A percentile compares a stretch with the other conserved stretches of the same genome.
These are phyloP conservation scores for Colletotrichum liaoningense DNA, from an alignment of 2,329 filamentous ascomycete genomes.

Conservation along the genomic window DNA sequence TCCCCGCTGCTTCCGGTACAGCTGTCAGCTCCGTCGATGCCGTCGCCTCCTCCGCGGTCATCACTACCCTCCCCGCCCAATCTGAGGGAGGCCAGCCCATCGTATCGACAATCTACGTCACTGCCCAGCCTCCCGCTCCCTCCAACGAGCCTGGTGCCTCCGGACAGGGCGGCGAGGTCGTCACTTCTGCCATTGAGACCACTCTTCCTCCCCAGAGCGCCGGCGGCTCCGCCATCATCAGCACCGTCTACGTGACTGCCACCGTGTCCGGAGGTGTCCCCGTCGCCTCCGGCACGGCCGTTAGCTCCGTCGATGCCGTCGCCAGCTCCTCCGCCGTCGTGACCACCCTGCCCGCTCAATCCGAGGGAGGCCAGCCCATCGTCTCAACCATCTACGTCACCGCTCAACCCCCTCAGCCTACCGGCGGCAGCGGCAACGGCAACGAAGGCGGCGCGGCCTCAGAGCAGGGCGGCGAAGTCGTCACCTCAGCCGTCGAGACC, in stretches of 20 bases:
- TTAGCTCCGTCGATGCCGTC: constrained; percentile 22
- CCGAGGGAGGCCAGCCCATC: not conserved
- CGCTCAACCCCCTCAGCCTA: not conserved
- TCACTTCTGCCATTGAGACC: constrained; percentile 18
- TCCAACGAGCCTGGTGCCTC: not conserved
- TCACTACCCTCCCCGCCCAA: constrained; percentile 19
- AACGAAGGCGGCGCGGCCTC: not conserved
- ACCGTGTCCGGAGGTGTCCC: too few species aligned
- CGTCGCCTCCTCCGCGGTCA: constrained; percentile 13
- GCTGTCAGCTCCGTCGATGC: constrained; percentile 22
- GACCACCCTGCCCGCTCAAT: constrained; percentile 13
- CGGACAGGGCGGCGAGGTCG: not conserved
- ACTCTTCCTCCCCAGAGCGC: constrained; percentile 24
- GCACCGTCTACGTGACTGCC: constrained; percentile 15
- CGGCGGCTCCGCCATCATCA: constrained; percentile 6
- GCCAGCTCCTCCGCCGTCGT: constrained; percentile 19
- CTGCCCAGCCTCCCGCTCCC: not conserved
- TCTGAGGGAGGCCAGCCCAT: not conserved
- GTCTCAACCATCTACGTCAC: constrained; percentile 15
- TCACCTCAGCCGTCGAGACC: constrained; percentile 18
- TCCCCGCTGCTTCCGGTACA: not conserved
- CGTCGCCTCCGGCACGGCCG: not conserved
- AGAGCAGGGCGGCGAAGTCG: not conserved
- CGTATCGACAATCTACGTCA: constrained; percentile 7
- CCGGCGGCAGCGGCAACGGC: too few species aligned